Evolutionary conservation across 495 filamentous ascomycete genomes (phyloP), one percentile per base, ranked within the genome.

Genomic region (Acidomyces sp.): DNA sequence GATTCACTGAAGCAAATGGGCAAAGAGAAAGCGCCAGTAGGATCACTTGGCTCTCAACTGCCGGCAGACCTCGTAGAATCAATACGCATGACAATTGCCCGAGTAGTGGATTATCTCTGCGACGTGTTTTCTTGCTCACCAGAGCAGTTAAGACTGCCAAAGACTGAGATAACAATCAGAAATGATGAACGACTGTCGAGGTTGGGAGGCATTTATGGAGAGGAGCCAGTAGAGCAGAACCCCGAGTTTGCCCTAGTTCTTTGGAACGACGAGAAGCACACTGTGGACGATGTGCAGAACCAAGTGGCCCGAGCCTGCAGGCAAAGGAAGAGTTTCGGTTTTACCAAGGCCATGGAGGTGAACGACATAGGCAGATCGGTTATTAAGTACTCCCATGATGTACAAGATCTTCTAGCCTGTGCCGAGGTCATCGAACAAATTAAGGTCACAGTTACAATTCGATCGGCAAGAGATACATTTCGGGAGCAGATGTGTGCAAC

Each of bases 181-280:
- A 67, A 75, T 38, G 92, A 97, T 56, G 90, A 96, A 62, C 67
- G 69, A 36, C 69, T 69, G 43, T 93, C 90, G 10, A 68, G 85
- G 28, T 61, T 97, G 25, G 71, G 71, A 12, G 70, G 80, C 0
- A 71, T 71, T 13, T 92, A 85, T 64, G 63, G 67, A 1, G 75
- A 74, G 1, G 70, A 78, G 42, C 19, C 25, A 5, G 49, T 53
- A 23, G 69, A 75, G 17, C 65, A 66, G 17, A 62, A 74, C 17
- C 70, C 76, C 11, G 85, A 94, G 52, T 97, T 77, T 56, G 77
- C 84, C 3, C 62, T 97, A n/a, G 60, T 94, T 15, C 65, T 97
- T 6, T 97, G 90, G 90, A 97, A 97, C 50, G 90, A 97, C 45
- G 90, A 97, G 60, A 97, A 97, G 62, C 90, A 97, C 56, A 96